Evolutionary conservation across 345 rosid genomes (phyloP), one percentile per base, ranked within the genome.

Genomic region (Gynandropsis gynandra): DNA sequence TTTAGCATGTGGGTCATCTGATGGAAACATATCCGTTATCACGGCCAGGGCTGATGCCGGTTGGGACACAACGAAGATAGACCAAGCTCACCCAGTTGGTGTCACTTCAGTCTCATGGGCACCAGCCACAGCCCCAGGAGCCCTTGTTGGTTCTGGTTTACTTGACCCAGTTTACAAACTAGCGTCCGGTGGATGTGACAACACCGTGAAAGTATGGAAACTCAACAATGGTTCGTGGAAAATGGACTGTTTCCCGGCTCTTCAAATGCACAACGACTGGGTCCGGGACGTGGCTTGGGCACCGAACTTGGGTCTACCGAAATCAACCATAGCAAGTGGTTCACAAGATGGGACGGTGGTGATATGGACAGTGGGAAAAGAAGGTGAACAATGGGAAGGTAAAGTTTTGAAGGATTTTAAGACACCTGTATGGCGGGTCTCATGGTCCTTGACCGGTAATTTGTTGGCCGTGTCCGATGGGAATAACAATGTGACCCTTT

Each of bases 261-360:
- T 77, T 59, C 74, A 73, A 43, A 80, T 47, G 74, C 87, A 80
- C 50, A 71, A 65, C 42, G 81, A 77, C 40, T 80, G 87, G 87
- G 83, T 80, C 16, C 68, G 83, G 16, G 87, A 78, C 38, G 87
- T 80, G 47, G 83, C 83, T 14, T 80, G 87, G 87, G 87, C 87
- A 56, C 87, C 83, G 4, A 80, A 73, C 73, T 70, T 80, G 72
- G 87, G 87, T 33, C 80, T 80, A 38, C 81, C 79, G 1, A 80
- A 80, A 53, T 80, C 83, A 8, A 80, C 83, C 39, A 73, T 80
- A 44, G 87, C 83, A 7, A 80, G 87, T 50, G 76, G 74, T 16
- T 80, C 87, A 5, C 81, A 80, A 58, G 87, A 80, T 56, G 83
- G 87, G 32, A 77, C 73, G 1, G 87, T 77, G 50, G 70, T 80